A percentile compares a stretch with the other conserved stretches of the same genome.
These are phyloP conservation scores for Aaosphaeria pasadenensis DNA, from an alignment of 2,329 filamentous ascomycete species.

Conservation along the genomic window DNA sequence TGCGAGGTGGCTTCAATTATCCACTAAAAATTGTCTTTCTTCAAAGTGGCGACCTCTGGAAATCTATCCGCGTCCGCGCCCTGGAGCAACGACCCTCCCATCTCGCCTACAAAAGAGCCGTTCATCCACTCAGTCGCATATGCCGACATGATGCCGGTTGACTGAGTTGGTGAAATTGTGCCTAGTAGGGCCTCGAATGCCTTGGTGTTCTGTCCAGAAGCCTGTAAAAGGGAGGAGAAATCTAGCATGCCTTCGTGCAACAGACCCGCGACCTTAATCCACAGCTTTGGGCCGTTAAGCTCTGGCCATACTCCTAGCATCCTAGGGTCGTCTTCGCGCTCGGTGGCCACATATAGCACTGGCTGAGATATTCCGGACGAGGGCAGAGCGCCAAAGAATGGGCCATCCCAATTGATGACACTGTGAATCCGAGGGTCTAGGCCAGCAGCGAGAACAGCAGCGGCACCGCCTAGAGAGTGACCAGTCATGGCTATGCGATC, in stretches of 20 bases:
- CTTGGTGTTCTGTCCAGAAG: slow-evolving; percentile 11
- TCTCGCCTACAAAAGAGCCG: slow-evolving; percentile 10
- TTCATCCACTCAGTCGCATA: slow-evolving; percentile 17
- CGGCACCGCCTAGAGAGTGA: slow-evolving; percentile 19
- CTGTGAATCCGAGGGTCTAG: slow-evolving; percentile 16
- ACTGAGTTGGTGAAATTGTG: slow-evolving; percentile 9
- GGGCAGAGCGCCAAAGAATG: slow-evolving; percentile 11
- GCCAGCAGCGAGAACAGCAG: slow-evolving; percentile 11
- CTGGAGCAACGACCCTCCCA: slow-evolving; percentile 12
- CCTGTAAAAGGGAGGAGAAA: slow-evolving; percentile 11
- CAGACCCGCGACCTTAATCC: slow-evolving; percentile 14
- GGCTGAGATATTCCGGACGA: slow-evolving; percentile 14
- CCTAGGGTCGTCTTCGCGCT: slow-evolving; percentile 6
- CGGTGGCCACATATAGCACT: slow-evolving; percentile 14
- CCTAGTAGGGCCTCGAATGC: slow-evolving; percentile 10
- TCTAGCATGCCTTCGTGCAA: slow-evolving; percentile 16
- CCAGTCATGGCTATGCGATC: slow-evolving; percentile 17
- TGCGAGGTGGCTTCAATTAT: background rate
- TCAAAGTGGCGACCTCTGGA: slow-evolving; percentile 13
- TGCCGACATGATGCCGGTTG: slow-evolving; percentile 7
- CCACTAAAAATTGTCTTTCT: slow-evolving; percentile 7
- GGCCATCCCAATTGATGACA: slow-evolving; percentile 18
- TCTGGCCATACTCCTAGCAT: slow-evolving; percentile 13
- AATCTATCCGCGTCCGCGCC: slow-evolving; percentile 14
- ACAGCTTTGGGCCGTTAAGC: slow-evolving; percentile 20